Evolutionary conservation across 352 stramenopile species (phyloP), one percentile per base, ranked within the genome.

Genomic region (Phytophthora crassamura): DNA sequence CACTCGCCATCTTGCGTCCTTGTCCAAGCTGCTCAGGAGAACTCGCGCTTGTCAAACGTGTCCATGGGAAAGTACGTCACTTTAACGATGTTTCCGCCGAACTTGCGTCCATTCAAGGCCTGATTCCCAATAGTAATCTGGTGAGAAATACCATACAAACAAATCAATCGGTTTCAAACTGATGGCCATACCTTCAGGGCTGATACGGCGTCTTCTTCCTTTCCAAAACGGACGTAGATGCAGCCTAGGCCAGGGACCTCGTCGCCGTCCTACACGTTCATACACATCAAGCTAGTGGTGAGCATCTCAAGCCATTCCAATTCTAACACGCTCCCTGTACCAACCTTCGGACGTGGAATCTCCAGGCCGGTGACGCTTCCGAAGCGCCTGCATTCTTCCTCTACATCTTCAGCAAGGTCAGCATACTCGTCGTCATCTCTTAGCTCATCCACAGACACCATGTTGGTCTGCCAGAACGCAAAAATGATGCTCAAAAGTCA

Each of bases 341-440:
- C 39, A 72, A 95, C 88, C 80, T 93, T 88, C 22, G 86, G 84
- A 46, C 88, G 86, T 22, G 86, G 88, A 48, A 96, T 94, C 39
- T 93, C 86, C 61, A 95, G 61, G 36, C 70, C 65, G 34, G 81
- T 69, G 3, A 96, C 78, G 7, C 67, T 75, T 59, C 88, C 88
- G 52, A 95, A 96, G 30, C 88, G 88, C 69, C 93, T 96, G 75
- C 88, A 96, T 59, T 96, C 88, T 68, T 95, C 86, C 72, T 94
- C 86, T 47, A 96, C 86, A 70, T 96, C 88, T 82, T 95, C 86
- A 69, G 89, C 86, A 74, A 96, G 72, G 77, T 96, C 88, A 62
- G 80, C 79, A 84, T 84, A 96, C 59, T 94, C 85, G 47, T 92
- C 83, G 50, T 96, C 88, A 83, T 96, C 82, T 48, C 80, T 85